These are phyloP conservation scores for Leptographium lundbergii DNA, from an alignment of 2,329 filamentous ascomycete species.

Conservation along the genomic window DNA sequence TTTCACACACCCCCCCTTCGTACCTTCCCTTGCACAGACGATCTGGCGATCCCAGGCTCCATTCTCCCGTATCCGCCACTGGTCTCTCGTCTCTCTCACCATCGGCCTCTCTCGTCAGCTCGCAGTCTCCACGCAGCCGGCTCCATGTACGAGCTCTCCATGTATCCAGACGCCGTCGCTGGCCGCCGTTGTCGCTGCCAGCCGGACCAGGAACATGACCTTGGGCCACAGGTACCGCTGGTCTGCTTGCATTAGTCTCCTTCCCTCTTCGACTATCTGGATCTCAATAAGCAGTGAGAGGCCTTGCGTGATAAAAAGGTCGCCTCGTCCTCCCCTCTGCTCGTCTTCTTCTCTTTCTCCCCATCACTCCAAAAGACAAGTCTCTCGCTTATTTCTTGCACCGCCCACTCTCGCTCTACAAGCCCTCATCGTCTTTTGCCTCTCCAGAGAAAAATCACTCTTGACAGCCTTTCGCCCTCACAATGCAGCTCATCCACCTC, in stretches of 20 bases:
- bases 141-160: too few relatives aligned
- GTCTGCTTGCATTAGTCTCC: neutral
- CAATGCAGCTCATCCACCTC: slow-evolving; percentile 9
- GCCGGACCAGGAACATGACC: too few relatives aligned
- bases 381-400: slow-evolving; percentile 7
- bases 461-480: neutral
- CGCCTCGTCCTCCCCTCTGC: neutral
- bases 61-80: too few relatives aligned
- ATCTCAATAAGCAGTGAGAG: neutral
- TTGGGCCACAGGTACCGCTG: neutral
- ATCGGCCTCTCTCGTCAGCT: neutral
- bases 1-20: neutral
- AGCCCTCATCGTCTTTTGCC: neutral
- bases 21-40: too few relatives aligned
- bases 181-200: too few relatives aligned
- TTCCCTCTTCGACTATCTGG: too few relatives aligned
- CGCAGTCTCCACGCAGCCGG: too few relatives aligned
- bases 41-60: neutral
- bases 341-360: neutral
- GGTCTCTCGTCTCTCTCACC: neutral
- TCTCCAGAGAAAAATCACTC: neutral
- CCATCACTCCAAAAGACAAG: neutral
- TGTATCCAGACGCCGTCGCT: too few relatives aligned
- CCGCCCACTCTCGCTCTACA: neutral
- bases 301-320: neutral